Base-by-base conservation (phyloP, 345 rosid genomes). In the Salix viminalis region DNA sequence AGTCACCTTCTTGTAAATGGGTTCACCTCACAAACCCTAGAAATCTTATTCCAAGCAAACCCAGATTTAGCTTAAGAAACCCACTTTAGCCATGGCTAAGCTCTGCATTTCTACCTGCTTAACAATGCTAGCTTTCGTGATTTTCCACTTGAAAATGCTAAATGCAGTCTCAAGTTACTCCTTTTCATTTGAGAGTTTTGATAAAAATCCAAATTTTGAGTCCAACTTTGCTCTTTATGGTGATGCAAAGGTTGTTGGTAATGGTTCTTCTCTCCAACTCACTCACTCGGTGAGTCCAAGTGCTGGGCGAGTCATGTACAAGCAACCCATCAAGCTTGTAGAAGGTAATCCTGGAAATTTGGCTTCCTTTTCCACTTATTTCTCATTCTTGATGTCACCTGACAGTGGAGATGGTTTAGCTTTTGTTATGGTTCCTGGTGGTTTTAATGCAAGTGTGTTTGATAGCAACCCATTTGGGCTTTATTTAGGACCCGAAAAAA, bases 281-380 rank as follows among this genome's bases (percentile, higher is more conserved):
- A 87, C 90, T 58, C 76, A 77, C 68, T 75, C 90, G 0, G 84
- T 65, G 82, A 83, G 83, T 80, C 82, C 74, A 9, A 87, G 87
- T 28, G 85, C 83, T 65, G 98, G 98, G 46, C 80, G 80, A 83
- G 89, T 85, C 56, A 71, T 86, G 84, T 90, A 84, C 69, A 89
- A 87, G 91, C 87, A 87, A 71, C 91, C 99, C 83, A 83, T 95
- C 80, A 86, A 85, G 85, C 81, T 77, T 24, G 80, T 82, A 30
- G 83, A 84, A 77, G 91, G 92, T 82, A 81, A 81, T 65, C 79
- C 85, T n/a, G 83, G 44, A 62, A 87, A 67, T 28, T 76, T 76
- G 75, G 74, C 83, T 7, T 92, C 94, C 30, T 93, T 93, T 71
- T 86, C 96, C 15, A 89, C 90, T 54, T 58, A 81, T 54, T 85